Conservation (phyloP, 495 filamentous ascomycete species). For the Parathielavia hyrcaniae region DNA sequence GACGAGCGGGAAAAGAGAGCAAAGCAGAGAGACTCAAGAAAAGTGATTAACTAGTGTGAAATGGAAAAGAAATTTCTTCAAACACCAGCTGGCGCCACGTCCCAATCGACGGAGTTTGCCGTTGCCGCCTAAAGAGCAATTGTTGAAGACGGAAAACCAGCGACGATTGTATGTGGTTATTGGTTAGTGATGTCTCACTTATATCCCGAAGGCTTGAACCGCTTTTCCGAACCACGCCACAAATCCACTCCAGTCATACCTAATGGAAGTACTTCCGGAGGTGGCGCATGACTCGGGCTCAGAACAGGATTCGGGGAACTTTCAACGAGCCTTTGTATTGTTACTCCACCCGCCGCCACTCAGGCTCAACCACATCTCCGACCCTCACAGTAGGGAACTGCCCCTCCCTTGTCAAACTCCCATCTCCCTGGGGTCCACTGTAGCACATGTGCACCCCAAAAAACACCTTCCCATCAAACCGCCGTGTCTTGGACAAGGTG, state of each 20-base stretch:
- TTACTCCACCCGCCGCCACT: slow-evolving; percentile 12
- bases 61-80: not conserved
- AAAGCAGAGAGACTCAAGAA: not conserved
- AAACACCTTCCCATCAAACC: slow-evolving; percentile 71
- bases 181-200: not conserved
- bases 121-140: not conserved
- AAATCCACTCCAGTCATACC: too few species aligned
- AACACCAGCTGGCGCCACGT: not conserved
- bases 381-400: slow-evolving; percentile 51
- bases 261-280: too few species aligned
- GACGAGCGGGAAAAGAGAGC: too few species aligned
- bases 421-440: slow-evolving; percentile 16
- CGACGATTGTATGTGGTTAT: not conserved
- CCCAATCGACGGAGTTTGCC: not conserved
- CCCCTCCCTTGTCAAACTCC: slow-evolving; percentile 23
- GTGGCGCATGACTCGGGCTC: not conserved
- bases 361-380: slow-evolving; percentile 46
- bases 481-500: slow-evolving; percentile 77
- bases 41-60: not conserved
- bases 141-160: too few species aligned
- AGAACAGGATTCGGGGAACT: not conserved
- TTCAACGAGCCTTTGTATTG: not conserved
- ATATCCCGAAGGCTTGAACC: not conserved
- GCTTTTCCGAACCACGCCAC: not conserved
- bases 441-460: slow-evolving; percentile 78